These are phyloP conservation scores for Lenwebbia sp. DNA, from an alignment of 345 rosid genomes.

Conservation along the genomic window DNA sequence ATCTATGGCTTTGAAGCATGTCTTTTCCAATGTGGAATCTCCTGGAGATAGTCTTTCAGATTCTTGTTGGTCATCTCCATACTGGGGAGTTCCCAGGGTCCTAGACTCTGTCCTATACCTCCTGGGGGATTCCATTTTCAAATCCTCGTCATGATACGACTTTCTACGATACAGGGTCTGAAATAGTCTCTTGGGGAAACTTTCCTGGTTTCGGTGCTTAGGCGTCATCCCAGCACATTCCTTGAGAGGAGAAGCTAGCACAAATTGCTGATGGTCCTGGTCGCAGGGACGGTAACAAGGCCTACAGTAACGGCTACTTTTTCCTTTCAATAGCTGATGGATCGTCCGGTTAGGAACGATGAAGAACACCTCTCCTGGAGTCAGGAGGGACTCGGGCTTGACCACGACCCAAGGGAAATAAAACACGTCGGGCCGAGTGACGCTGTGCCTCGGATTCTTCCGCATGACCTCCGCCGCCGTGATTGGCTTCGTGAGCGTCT, in stretches of 20 bases:
- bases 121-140: not conserved
- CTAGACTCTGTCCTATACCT: not conserved
- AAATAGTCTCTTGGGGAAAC: not conserved
- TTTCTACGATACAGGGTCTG: not conserved
- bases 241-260: not conserved
- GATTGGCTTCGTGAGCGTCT: constrained; percentile 19
- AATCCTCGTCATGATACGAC: not conserved
- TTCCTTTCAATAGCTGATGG: constrained; percentile 16
- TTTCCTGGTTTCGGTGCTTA: not conserved
- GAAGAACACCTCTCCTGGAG: constrained; percentile 25
- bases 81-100: not conserved
- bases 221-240: not conserved
- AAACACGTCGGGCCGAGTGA: constrained; percentile 34
- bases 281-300: not conserved
- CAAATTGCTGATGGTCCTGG: not conserved
- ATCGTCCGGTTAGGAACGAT: constrained; percentile 29
- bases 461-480: constrained; percentile 28
- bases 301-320: not conserved
- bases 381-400: constrained; percentile 22
- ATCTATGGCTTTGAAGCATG: not conserved
- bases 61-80: not conserved
- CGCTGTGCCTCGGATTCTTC: constrained; percentile 35
- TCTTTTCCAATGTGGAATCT: not conserved
- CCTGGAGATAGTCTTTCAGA: not conserved
- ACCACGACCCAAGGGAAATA: constrained; percentile 42